Conservation (phyloP, 805 yeast genomes). For the Candida caryicola region DNA sequence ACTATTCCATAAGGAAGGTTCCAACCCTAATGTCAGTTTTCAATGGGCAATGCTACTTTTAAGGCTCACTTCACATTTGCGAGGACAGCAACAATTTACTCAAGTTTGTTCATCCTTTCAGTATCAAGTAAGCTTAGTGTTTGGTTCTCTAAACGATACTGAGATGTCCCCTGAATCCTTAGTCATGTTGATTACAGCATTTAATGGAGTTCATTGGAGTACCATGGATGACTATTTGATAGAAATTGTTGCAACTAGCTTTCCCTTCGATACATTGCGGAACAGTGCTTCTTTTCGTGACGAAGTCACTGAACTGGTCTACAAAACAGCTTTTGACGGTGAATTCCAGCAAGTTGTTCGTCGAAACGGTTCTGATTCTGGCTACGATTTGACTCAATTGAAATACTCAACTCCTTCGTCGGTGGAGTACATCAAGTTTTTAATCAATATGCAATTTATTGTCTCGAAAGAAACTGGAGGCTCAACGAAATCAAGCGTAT, state of each 20-base stretch:
- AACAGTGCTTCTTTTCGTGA: slow-evolving; percentile 1
- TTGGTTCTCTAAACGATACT: slow-evolving; percentile 6
- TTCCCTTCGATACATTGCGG: slow-evolving; percentile 7
- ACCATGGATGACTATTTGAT: background rate
- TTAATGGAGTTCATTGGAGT: slow-evolving; percentile 3
- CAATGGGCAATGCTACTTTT: slow-evolving; percentile 9
- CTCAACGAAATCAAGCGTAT: no score
- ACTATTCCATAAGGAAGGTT: background rate
- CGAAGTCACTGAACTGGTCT: background rate
- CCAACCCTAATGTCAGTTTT: slow-evolving; percentile 5
- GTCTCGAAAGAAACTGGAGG: no score
- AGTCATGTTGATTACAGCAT: background rate
- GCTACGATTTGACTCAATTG: background rate
- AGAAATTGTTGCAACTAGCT: slow-evolving; percentile 1
- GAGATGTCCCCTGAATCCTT: background rate
- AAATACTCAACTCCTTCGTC: background rate
- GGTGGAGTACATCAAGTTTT: background rate
- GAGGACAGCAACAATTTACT: slow-evolving; percentile 2
- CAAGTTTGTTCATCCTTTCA: slow-evolving; percentile 14
- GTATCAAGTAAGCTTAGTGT: slow-evolving; percentile 10
- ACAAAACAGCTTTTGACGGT: slow-evolving; percentile 8
- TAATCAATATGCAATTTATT: background rate
- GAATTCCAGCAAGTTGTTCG: slow-evolving; percentile 6
- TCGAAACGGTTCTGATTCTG: background rate
- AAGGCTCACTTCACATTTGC: slow-evolving; percentile 2